Conservation (phyloP, 2,329 filamentous ascomycete species). For the Sarocladium oryzae region DNA sequence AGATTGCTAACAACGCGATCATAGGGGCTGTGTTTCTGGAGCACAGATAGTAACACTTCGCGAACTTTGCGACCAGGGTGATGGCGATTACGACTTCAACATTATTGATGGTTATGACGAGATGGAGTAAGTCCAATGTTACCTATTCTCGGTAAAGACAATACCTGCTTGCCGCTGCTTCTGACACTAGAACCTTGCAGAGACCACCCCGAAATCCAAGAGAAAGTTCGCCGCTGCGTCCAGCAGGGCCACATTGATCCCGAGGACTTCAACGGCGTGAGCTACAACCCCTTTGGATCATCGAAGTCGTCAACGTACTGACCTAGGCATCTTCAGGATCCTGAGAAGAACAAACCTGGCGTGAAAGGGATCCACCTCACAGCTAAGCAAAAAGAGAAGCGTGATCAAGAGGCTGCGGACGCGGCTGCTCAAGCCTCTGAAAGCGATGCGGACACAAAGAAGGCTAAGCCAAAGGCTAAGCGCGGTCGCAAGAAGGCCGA, state of each 20-base stretch:
- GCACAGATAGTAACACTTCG: constrained; percentile 61
- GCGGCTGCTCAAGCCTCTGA: constrained; percentile 19
- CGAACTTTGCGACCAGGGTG: constrained; percentile 41
- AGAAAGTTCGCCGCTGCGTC: constrained; percentile 67
- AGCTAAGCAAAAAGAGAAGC: constrained; percentile 29
- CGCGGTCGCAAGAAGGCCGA: constrained; percentile 28
- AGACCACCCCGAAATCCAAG: constrained; percentile 54
- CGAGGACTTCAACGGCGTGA: constrained; percentile 83
- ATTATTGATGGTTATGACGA: constrained; percentile 78
- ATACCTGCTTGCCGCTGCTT: background rate
- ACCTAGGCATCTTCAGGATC: constrained; percentile 49
- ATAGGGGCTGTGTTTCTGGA: constrained; percentile 84
- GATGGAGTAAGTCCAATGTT: constrained; percentile 45
- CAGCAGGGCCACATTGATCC: constrained; percentile 74
- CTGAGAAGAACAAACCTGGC: constrained; percentile 65
- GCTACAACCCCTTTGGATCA: constrained; percentile 22
- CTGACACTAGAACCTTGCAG: constrained; percentile 17
- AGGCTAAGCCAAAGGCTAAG: constrained; percentile 25
- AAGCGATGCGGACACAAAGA: constrained; percentile 22
- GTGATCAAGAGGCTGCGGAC: constrained; percentile 24
- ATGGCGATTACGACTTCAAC: constrained; percentile 52
- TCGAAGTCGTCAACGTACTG: constrained; percentile 13
- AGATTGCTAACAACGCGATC: background rate
- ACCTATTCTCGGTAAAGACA: too few relatives aligned
- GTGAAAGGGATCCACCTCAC: constrained; percentile 54